These are phyloP conservation scores for Globisporangium iwayamae DNA, from an alignment of 352 stramenopile genomes.

Conservation along the genomic window DNA sequence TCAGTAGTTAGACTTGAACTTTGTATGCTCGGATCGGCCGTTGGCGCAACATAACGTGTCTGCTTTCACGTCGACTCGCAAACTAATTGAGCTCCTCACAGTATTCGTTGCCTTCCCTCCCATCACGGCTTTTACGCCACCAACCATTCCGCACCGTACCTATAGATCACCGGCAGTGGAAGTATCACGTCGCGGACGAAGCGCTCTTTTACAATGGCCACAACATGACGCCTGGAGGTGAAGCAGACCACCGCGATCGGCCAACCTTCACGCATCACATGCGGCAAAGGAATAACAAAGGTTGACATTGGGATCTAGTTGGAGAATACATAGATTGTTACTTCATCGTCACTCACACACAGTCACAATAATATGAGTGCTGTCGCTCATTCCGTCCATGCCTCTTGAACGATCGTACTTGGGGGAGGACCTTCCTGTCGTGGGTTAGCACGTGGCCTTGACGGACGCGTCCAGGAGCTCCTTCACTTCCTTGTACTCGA, in stretches of 20 bases:
- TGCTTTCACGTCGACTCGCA: neutral
- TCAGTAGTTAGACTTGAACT: neutral
- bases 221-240: neutral
- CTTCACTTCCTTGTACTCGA: conserved; percentile 49
- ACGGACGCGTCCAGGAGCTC: conserved; percentile 36
- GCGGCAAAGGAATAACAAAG: neutral
- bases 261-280: neutral
- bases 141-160: neutral
- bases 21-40: neutral
- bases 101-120: neutral
- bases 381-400: neutral
- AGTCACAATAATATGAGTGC: conserved; percentile 3
- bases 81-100: neutral
- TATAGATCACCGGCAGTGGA: neutral
- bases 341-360: conserved; percentile 7
- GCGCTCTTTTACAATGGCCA: neutral
- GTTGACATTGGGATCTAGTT: neutral
- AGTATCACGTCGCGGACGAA: neutral
- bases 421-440: neutral
- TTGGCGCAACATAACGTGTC: conserved; percentile 1
- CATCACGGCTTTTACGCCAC: neutral
- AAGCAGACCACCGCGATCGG: neutral
- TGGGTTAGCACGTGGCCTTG: conserved; percentile 19
- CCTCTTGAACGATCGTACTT: neutral
- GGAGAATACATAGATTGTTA: conserved; percentile 13